phyloP scores from a whole-genome alignment of 331 rosid species.

The Acacia concinna region DNA sequence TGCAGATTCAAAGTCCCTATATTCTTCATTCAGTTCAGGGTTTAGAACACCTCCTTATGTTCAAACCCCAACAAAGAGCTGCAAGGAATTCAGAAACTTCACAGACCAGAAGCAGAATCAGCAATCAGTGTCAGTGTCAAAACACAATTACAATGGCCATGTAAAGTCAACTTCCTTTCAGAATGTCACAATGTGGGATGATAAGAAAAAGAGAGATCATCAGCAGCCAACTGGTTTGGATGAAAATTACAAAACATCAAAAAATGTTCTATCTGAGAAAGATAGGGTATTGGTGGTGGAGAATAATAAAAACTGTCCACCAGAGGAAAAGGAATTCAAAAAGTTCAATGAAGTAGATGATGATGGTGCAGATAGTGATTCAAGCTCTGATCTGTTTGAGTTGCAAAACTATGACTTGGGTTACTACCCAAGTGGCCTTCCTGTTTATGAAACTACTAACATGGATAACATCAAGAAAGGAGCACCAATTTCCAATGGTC shows the following conservation, averaged over 20 bases:
- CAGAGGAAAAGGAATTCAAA: conserved; percentile 38
- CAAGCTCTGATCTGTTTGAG: conserved; percentile 95
- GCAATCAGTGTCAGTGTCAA: conserved; percentile 31
- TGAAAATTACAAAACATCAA: conserved; percentile 35
- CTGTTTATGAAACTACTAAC: conserved; percentile 95
- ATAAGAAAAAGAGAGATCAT: conserved; percentile 45
- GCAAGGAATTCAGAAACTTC: conserved; percentile 59
- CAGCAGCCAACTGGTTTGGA: conserved; percentile 36
- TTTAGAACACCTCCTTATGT: conserved; percentile 79
- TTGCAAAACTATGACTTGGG: conserved; percentile 89
- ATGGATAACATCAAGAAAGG: conserved; percentile 88
- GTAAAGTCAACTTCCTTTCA: conserved; percentile 37
- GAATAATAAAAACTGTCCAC: no score
- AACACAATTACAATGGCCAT: conserved; percentile 27
- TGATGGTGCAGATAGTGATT: conserved; percentile 89
- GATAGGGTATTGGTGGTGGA: no score
- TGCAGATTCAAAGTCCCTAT: conserved; percentile 56
- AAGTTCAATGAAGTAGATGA: conserved; percentile 50
- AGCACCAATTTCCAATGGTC: conserved; percentile 68
- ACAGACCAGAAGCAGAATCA: conserved; percentile 48
- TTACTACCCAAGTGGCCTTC: conserved; percentile 70
- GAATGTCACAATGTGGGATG: conserved; percentile 42
- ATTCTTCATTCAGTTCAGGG: conserved; percentile 71
- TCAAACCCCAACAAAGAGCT: conserved; percentile 72
- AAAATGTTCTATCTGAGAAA: conserved; percentile 37